Evolutionary conservation across 192 early-diverging fungal genomes (phyloP).

Genomic region (Cladochytrium replicatum): DNA sequence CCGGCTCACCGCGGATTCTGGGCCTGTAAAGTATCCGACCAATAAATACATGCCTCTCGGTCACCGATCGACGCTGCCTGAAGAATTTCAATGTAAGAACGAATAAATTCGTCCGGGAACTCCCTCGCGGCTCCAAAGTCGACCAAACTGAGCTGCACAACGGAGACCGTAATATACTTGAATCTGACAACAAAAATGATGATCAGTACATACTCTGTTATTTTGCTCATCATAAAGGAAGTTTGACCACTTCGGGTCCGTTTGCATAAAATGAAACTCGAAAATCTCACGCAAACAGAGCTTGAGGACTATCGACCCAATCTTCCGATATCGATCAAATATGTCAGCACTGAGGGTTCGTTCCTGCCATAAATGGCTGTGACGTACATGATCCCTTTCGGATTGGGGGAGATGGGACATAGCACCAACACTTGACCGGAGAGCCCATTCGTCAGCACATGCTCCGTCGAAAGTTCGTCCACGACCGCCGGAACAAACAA

Average conservation of each 20-base stretch:
- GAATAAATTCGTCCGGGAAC: slow-evolving; percentile 64
- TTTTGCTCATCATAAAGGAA: slow-evolving; percentile 73
- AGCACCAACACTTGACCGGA: slow-evolving; percentile 62
- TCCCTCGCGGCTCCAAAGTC: slow-evolving; percentile 92
- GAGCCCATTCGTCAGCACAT: slow-evolving; percentile 73
- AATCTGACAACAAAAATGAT: not conserved
- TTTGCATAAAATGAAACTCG: slow-evolving; percentile 94
- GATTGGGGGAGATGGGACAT: slow-evolving; percentile 49
- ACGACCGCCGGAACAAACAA: slow-evolving; percentile 64
- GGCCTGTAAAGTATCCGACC: slow-evolving; percentile 92
- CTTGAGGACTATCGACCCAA: slow-evolving; percentile 64
- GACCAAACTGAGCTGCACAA: slow-evolving; percentile 42
- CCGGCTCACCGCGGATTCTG: slow-evolving; percentile 62
- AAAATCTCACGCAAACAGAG: slow-evolving; percentile 87
- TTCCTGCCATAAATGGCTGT: not conserved
- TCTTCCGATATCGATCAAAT: slow-evolving; percentile 14
- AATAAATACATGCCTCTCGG: slow-evolving; percentile 60
- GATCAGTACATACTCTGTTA: slow-evolving; percentile 27
- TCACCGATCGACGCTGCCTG: slow-evolving; percentile 61
- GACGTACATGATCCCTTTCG: slow-evolving; percentile 39
- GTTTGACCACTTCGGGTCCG: slow-evolving; percentile 98
- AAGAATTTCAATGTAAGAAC: slow-evolving; percentile 66
- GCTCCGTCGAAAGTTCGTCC: slow-evolving; percentile 51
- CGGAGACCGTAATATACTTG: not conserved
- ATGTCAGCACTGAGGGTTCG: not conserved